phyloP scores from a whole-genome alignment of 228 moss, liverwort and hornwort species.

The Sphagnum magellanicum region DNA sequence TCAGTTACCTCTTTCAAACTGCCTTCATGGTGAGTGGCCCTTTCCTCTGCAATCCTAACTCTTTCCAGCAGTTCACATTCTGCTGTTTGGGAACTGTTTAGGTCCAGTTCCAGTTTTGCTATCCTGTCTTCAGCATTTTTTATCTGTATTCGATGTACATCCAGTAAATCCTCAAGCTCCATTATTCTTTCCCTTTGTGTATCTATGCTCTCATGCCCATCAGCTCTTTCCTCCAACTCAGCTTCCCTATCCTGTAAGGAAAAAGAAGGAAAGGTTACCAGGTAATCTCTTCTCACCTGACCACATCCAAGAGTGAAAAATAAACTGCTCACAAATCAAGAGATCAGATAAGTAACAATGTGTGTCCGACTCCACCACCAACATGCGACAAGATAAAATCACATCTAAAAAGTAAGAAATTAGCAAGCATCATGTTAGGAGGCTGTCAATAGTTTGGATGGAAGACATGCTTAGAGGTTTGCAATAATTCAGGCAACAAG shows the following conservation, averaged over 20 bases:
- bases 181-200: neutral
- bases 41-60: neutral
- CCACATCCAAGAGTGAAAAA: too few relatives aligned
- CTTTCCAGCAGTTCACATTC: slow-evolving; percentile 23
- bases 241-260: slow-evolving; percentile 1
- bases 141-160: slow-evolving; percentile 14
- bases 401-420: too few relatives aligned
- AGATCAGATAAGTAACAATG: too few relatives aligned
- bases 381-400: too few relatives aligned
- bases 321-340: too few relatives aligned
- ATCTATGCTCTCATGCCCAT: slow-evolving; percentile 7
- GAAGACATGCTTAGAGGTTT: too few relatives aligned
- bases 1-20: neutral
- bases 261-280: too few relatives aligned
- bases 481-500: too few relatives aligned
- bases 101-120: slow-evolving; percentile 15
- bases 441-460: too few relatives aligned
- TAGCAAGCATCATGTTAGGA: too few relatives aligned
- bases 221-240: slow-evolving; percentile 17
- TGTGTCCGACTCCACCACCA: too few relatives aligned
- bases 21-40: slow-evolving; percentile 12
- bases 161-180: slow-evolving; percentile 11
- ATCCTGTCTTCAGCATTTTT: slow-evolving; percentile 19
- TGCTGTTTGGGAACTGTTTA: slow-evolving; percentile 6
- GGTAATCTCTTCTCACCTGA: too few relatives aligned